phyloP scores from a whole-genome alignment of 495 filamentous ascomycete species.

The Aspergillus haitiensis region DNA sequence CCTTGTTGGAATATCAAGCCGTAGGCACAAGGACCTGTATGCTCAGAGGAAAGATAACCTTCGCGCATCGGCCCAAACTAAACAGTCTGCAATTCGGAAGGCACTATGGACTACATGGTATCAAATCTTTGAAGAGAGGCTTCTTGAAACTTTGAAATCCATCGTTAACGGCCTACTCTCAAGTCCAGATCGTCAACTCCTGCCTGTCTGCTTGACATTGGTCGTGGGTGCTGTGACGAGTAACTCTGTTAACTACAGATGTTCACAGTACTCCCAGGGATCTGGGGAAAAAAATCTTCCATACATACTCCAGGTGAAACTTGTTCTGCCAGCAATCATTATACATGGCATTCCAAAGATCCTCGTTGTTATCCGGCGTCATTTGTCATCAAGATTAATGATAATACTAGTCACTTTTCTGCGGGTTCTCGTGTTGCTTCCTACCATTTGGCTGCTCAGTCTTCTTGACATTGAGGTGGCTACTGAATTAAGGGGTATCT shows the following conservation, averaged over 20 bases:
- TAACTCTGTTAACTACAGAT: too few relatives aligned
- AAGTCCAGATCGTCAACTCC: too few relatives aligned
- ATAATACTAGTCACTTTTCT: not conserved
- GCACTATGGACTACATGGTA: too few relatives aligned
- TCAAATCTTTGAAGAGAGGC: too few relatives aligned
- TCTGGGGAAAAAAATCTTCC: not conserved
- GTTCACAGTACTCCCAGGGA: too few relatives aligned
- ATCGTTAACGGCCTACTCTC: too few relatives aligned
- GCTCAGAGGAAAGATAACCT: not conserved
- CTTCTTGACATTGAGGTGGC: not conserved
- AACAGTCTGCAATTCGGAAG: too few relatives aligned
- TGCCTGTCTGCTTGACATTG: too few relatives aligned
- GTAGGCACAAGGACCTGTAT: not conserved
- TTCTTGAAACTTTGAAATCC: too few relatives aligned
- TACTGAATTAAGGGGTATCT: not conserved
- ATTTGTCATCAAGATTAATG: not conserved
- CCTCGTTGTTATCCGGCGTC: not conserved
- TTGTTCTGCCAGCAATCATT: not conserved
- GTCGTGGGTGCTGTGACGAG: too few relatives aligned
- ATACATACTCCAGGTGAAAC: not conserved
- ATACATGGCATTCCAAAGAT: not conserved
- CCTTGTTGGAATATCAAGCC: not conserved
- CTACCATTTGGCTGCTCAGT: not conserved
- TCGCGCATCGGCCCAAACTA: not conserved
- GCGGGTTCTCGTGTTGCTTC: not conserved